Conservation (phyloP, 208 protist genomes). For the Trypanosoma cruzi region DNA sequence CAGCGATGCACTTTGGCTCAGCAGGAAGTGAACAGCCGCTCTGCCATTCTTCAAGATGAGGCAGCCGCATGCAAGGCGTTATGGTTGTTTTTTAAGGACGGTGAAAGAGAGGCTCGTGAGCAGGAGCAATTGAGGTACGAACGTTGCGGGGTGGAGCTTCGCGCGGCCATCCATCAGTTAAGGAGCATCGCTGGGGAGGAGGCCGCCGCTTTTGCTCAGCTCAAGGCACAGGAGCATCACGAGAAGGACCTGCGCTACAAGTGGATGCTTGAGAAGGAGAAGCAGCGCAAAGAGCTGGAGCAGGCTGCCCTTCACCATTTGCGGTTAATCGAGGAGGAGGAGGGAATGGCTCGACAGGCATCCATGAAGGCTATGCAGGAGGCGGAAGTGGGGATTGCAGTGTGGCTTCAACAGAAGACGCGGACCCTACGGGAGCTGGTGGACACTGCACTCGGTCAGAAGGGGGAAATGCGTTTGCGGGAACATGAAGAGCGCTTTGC, state of each 20-base stretch:
- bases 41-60: conserved; percentile 27
- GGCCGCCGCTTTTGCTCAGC: conserved; percentile 22
- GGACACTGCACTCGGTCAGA: conserved; percentile 16
- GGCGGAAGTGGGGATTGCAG: conserved; percentile 31
- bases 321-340: conserved; percentile 27
- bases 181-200: conserved; percentile 46
- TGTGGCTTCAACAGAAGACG: conserved; percentile 34
- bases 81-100: conserved; percentile 37
- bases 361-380: conserved; percentile 25
- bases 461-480: conserved; percentile 27
- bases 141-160: conserved; percentile 21
- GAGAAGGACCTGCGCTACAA: conserved; percentile 43
- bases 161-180: conserved; percentile 35
- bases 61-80: conserved; percentile 31
- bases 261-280: conserved; percentile 43
- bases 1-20: conserved; percentile 17
- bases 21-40: conserved; percentile 24
- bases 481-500: conserved; percentile 59
- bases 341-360: conserved; percentile 32
- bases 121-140: conserved; percentile 18
- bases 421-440: conserved; percentile 37
- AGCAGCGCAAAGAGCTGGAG: conserved; percentile 12
- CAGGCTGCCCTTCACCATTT: conserved; percentile 14
- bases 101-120: conserved; percentile 18
- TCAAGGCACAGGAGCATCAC: conserved; percentile 35